Evolutionary conservation across 2,329 filamentous ascomycete genomes (phyloP), one percentile per base, ranked within the genome.

Genomic region (Microascus cirrosus): DNA sequence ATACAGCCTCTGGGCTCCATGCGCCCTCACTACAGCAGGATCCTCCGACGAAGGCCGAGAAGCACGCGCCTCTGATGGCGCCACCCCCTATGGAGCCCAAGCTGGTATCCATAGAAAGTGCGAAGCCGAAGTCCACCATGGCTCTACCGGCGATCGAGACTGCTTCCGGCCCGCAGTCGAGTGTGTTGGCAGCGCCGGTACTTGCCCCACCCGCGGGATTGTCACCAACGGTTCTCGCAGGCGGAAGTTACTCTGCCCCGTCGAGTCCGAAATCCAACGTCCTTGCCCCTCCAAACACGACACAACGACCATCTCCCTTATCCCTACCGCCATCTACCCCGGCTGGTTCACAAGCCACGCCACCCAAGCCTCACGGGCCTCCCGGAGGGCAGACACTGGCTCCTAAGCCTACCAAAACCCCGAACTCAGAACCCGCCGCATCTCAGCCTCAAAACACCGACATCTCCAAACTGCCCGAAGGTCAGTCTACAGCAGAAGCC

Each of bases 251-350:
- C 54, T 51, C 61, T 12, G 55, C 59, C 11, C 66, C 69, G 1
- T 68, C 68, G 63, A 66, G 66, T 55, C 69, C 71, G 39, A 77
- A 73, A 61, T 76, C 72, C 15, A 72, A 73, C 56, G 68, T 76
- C 25, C 70, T 77, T n/a, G 75, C 75, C 35, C 71, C 69, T 13
- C 75, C 74, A n/a, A 74, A 74, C 59, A 71, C 72, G 11, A 65
- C 69, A 15, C 73, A 73, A 59, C 64, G 69, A 60, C 68, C 68
- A 56, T 70, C 69, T 28, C 69, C 69, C 25, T 62, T 71, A 10
- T 71, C 69, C 15, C 69, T 71, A 65, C 69, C 69, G 28, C 67
- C 67, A 56, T 54, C 56, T n/a, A 22, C 22, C 3, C n/a, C 45
- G 45, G 45, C 45, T 22, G 15, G 35, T 4, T 18, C 51, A 28